Evolutionary conservation across 2,329 filamentous ascomycete genomes (phyloP), one percentile per base, ranked within the genome.

Genomic region (Plectosphaerella sp.): DNA sequence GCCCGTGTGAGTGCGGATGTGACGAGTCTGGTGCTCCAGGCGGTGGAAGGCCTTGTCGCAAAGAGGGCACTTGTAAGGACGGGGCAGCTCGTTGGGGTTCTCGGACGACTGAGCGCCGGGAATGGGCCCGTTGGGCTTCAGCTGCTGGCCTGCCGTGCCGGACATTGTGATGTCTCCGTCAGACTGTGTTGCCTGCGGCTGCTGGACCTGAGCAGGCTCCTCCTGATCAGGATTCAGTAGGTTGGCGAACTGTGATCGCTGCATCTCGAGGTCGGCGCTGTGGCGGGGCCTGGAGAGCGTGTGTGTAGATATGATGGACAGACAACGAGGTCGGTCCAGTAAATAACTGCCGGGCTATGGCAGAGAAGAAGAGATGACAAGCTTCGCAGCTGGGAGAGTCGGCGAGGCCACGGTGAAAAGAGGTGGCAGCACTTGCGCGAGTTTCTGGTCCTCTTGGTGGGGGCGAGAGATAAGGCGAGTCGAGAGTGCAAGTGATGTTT

Each of bases 31-130:
- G 71, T 97, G 93, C 77, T 97, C 93, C 42, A 99, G 81, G 57
- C 94, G 91, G 78, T 97, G 94, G 75, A 99, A 99, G 55, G 94
- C 93, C 80, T 97, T 96, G 65, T 97, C 93, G 77, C 94, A 99
- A 57, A 99, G 83, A 55, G 93, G 92, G 72, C 93, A 99, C 78
- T 97, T 97, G 84, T 99, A 99, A 1, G 93, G 93, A 52, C 94
- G 87, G 54, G 94, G 94, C 50, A 97, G 83, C 72, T 97, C 93
- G 58, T 71, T 74, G 47, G 68, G 58, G 53, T 72, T 77, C 79
- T 90, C 72, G 72, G 82, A 61, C 57, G 75, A 63, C 64, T 89
- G 83, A 53, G 85, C 80, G 58, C 77, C 78, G 45, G 84, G 82
- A 47, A 85, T 67, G 47, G 79, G 80, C 55, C 81, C 84, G 62